Evolutionary conservation across 129 eudicot species (phyloP).

Genomic region (Escallonia rubra): DNA sequence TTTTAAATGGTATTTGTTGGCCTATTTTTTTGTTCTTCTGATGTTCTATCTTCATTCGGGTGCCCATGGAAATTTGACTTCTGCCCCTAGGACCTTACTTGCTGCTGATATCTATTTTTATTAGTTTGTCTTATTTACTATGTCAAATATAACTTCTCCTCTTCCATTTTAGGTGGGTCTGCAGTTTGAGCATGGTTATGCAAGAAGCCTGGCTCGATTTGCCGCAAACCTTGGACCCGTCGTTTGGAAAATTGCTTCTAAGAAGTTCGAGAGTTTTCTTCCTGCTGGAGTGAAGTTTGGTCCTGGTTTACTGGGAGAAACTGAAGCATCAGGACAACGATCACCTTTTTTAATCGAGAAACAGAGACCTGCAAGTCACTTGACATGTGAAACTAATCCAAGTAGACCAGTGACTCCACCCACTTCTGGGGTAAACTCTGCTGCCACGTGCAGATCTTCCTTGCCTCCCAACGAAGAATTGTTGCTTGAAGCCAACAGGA

Average conservation of each 20-base stretch:
- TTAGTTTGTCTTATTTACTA: background rate
- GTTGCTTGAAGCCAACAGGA: conserved; percentile 32
- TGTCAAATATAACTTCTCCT: background rate
- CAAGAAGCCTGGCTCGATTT: conserved; percentile 93
- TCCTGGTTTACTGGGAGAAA: conserved; percentile 79
- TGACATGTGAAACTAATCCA: conserved; percentile 21
- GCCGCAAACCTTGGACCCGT: conserved; percentile 89
- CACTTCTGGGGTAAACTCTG: conserved; percentile 32
- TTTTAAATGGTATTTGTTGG: background rate
- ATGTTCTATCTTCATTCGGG: background rate
- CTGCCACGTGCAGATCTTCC: background rate
- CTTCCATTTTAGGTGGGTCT: conserved; percentile 63
- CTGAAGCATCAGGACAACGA: conserved; percentile 35
- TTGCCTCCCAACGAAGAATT: conserved; percentile 16
- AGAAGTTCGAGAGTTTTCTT: conserved; percentile 51
- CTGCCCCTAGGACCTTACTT: background rate
- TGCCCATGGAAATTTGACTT: background rate
- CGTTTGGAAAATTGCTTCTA: conserved; percentile 82
- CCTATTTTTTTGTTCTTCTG: background rate
- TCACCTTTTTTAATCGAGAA: conserved; percentile 28
- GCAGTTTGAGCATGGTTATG: conserved; percentile 74
- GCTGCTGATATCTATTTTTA: background rate
- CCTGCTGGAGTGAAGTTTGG: conserved; percentile 75
- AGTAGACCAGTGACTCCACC: conserved; percentile 33
- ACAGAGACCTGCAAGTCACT: conserved; percentile 20